phyloP scores from a whole-genome alignment of 352 stramenopile genomes.

The Lagenidium giganteum region DNA sequence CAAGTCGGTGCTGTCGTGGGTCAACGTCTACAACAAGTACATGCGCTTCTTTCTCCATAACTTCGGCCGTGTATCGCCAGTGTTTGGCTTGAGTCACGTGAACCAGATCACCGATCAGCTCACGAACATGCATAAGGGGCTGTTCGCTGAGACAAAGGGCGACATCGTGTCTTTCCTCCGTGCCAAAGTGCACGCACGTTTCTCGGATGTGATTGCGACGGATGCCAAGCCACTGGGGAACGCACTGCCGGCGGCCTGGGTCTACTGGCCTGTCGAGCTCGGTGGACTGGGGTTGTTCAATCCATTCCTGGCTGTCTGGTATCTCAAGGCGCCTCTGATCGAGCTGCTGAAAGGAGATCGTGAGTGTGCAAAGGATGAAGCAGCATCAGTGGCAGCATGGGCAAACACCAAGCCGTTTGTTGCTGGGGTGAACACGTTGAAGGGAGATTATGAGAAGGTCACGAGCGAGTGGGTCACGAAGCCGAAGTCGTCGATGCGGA shows the following conservation, averaged over 20 bases:
- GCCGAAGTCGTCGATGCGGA: constrained; percentile 4
- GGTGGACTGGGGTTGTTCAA: constrained; percentile 40
- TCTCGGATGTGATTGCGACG: not conserved
- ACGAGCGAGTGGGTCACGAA: not conserved
- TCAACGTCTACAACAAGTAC: constrained; percentile 65
- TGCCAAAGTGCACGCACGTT: not conserved
- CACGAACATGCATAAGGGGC: constrained; percentile 18
- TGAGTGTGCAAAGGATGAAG: no score
- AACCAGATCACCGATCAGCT: constrained; percentile 4
- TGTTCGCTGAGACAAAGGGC: constrained; percentile 27
- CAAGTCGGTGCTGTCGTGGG: constrained; percentile 31
- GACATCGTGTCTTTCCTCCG: constrained; percentile 24
- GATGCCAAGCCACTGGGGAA: constrained; percentile 1
- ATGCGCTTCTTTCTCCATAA: constrained; percentile 49
- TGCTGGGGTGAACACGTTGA: no score
- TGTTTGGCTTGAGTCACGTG: constrained; percentile 6
- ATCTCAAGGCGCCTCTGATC: constrained; percentile 18
- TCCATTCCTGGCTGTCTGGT: constrained; percentile 37
- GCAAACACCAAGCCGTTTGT: no score
- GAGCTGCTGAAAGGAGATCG: constrained; percentile 21
- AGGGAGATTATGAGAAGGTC: no score
- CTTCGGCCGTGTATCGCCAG: constrained; percentile 25
- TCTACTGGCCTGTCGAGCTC: constrained; percentile 30
- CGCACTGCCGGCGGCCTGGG: constrained; percentile 28
- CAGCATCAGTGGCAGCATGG: no score